Conservation (phyloP, 768 basidiomycete species). For the Collybia sordida region DNA sequence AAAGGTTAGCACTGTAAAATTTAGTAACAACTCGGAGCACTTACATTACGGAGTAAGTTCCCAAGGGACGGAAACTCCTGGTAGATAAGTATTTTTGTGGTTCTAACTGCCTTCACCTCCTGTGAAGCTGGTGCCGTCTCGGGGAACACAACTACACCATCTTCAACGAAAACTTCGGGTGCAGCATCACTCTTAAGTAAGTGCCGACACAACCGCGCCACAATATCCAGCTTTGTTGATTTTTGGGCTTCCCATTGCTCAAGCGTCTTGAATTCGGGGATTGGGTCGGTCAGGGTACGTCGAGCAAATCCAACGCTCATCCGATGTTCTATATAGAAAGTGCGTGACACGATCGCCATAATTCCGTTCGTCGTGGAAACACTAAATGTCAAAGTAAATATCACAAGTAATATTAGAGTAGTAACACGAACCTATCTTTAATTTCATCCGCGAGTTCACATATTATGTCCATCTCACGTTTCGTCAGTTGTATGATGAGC, state of each 20-base stretch:
- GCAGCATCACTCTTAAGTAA: conserved; percentile 15
- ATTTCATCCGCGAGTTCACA: conserved; percentile 4
- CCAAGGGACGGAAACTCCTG: conserved; percentile 21
- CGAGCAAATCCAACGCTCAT: conserved; percentile 7
- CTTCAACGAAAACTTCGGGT: conserved; percentile 10
- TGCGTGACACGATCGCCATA: too few species aligned
- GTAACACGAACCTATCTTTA: conserved; percentile 11
- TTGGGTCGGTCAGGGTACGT: background rate
- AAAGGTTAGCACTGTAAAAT: background rate
- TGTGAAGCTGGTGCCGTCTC: background rate
- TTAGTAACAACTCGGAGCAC: background rate
- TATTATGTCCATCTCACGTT: conserved; percentile 19
- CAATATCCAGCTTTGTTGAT: conserved; percentile 16
- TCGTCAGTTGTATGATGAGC: conserved; percentile 10
- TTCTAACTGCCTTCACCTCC: conserved; percentile 2
- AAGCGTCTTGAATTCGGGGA: conserved; percentile 8
- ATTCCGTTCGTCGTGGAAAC: background rate
- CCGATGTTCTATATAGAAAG: conserved; percentile 17
- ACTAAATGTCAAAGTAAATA: background rate
- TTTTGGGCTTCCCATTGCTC: conserved; percentile 12
- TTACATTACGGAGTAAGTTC: conserved; percentile 16
- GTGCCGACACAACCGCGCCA: conserved; percentile 2
- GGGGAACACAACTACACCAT: conserved; percentile 16
- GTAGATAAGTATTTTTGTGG: conserved; percentile 15
- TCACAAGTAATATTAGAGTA: background rate